A percentile compares a stretch with the other conserved stretches of the same genome.
Evolutionary conservation across 1,284 basidiomycete genomes (phyloP).

Genomic region (Apiotrichum akiyoshidainum): DNA sequence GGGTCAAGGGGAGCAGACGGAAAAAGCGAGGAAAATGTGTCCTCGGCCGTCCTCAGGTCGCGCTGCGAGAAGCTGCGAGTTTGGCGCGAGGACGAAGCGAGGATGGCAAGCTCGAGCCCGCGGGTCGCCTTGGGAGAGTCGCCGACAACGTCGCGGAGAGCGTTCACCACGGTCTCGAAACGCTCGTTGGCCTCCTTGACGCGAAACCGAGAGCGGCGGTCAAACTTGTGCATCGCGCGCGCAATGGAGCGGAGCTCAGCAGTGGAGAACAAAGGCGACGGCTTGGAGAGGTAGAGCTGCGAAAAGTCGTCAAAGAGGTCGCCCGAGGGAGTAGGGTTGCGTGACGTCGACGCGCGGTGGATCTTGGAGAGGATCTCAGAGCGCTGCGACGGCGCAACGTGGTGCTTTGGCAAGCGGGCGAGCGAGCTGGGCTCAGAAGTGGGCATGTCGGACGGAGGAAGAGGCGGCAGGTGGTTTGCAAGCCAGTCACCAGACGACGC

Average conservation of each 20-base stretch:
- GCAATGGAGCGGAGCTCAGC: conserved; percentile 28
- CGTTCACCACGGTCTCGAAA: conserved; percentile 23
- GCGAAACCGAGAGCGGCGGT: conserved; percentile 11
- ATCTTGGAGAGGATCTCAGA: conserved; percentile 17
- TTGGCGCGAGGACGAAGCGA: conserved; percentile 13
- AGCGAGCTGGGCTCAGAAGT: too few species aligned
- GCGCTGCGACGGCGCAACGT: conserved; percentile 14
- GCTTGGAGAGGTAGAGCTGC: conserved; percentile 28
- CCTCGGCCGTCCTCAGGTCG: conserved; percentile 23
- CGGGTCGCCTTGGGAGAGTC: conserved; percentile 11
- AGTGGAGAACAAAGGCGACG: conserved; percentile 28
- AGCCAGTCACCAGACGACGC: conserved; percentile 2
- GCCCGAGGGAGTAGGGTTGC: conserved; percentile 3
- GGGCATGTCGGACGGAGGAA: background rate
- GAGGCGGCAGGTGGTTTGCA: background rate
- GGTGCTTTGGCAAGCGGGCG: conserved; percentile 3
- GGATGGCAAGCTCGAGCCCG: conserved; percentile 21
- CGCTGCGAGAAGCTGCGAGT: conserved; percentile 8
- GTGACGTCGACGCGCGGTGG: background rate
- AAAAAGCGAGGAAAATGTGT: conserved; percentile 18
- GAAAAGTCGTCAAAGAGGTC: conserved; percentile 28
- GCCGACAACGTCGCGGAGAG: conserved; percentile 23
- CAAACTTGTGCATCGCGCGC: conserved; percentile 17
- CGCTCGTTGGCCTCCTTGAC: conserved; percentile 18
- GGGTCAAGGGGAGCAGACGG: conserved; percentile 11